Base-by-base conservation (phyloP, 495 filamentous ascomycete genomes). In the Podospora pseudocomata region DNA sequence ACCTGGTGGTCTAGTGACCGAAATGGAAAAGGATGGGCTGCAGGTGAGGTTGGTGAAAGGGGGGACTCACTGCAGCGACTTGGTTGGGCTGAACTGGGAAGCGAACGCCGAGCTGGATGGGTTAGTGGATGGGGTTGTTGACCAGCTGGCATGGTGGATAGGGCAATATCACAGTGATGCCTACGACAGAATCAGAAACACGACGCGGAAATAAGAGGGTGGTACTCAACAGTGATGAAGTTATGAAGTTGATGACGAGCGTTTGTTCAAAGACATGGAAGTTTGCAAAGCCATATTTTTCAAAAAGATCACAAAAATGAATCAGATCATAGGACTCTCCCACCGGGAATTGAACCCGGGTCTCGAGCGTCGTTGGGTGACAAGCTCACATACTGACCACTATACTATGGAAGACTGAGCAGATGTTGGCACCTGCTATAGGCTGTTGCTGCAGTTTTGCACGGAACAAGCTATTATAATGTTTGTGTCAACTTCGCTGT, bases 71-170 rank as follows among this genome's bases (percentile, higher is more conserved):
- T 82, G 80, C 73, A 79, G 76, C 9, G 81, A 83, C 55, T 57
- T 81, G 68, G 79, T 86, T 61, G 77, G 80, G 27, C 75, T 74
- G 56, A 87, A 88, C 73, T 81, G 79, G 80, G 75, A 63, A 13
- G 79, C 71, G n/a, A 82, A 82, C 30, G 72, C 74, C 26, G 81
- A 70, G 2, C 70, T 78, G 5, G 76, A 71, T 64, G 67, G 67
- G 60, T 64, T 81, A 32, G 75, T 70, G 4, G 71, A 76, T 26
- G 77, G 74, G 11, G 72, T 77, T 70, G 71, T 77, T 5, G 75
- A 60, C 5, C 70, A 77, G 55, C 77, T 83, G 73, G 75, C 73
- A 67, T 55, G 63, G 30, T 83, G 81, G 81, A 75, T 83, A 13
- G 72, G 74, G 5, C 78, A 79, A 70, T 83, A 76, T 64, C 79